Conservation (phyloP, 2,329 filamentous ascomycete species). For the Aureobasidium mangrovei region DNA sequence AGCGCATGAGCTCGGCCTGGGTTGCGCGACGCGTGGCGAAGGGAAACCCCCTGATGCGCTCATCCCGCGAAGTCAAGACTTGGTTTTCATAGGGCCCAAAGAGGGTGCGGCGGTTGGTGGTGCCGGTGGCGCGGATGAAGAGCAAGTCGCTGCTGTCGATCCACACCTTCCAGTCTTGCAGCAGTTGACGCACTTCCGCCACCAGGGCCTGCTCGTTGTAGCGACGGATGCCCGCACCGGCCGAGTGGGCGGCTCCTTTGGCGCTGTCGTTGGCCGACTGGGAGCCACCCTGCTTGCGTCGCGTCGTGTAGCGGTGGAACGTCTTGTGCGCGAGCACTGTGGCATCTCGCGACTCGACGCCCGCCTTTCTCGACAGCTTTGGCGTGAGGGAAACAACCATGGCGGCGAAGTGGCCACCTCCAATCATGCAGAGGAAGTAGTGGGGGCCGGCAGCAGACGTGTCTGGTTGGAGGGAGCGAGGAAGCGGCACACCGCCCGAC, state of each 20-base stretch:
- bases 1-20: conserved; percentile 87
- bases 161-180: conserved; percentile 75
- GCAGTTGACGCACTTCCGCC: conserved; percentile 74
- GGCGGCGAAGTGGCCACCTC: conserved; percentile 91
- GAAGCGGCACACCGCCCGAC: conserved; percentile 49
- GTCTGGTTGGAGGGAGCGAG: conserved; percentile 30
- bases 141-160: conserved; percentile 78
- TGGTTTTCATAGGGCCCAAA: conserved; percentile 90
- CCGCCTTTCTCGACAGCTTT: conserved; percentile 61
- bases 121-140: conserved; percentile 83
- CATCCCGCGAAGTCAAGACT: conserved; percentile 68
- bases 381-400: conserved; percentile 90
- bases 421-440: conserved; percentile 97
- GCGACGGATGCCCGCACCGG: conserved; percentile 76
- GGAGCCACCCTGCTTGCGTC: conserved; percentile 89
- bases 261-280: conserved; percentile 90
- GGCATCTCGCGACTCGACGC: conserved; percentile 72
- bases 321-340: conserved; percentile 92
- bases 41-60: conserved; percentile 75
- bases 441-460: conserved; percentile 63
- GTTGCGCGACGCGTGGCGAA: conserved; percentile 90
- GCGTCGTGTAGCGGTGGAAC: conserved; percentile 93
- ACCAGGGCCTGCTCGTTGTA: conserved; percentile 90
- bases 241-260: conserved; percentile 91
- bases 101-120: conserved; percentile 74